phyloP scores from a whole-genome alignment of 495 filamentous ascomycete species.

The Talaromyces wortmannii region DNA sequence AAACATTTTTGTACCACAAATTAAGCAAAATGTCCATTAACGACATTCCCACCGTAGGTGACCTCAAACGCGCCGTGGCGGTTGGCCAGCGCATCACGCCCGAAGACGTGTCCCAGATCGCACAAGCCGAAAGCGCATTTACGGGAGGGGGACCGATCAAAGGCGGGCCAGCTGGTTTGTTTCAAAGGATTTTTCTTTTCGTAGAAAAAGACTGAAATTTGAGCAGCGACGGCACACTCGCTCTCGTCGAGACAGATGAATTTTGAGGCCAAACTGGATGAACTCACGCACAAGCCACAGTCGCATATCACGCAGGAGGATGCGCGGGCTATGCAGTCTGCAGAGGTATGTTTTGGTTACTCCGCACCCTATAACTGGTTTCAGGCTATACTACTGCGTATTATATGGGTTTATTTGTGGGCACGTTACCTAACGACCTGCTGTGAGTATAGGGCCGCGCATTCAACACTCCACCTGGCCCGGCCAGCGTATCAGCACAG shows the following conservation, averaged over 20 bases:
- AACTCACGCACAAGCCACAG: conserved; percentile 22
- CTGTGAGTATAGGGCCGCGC: conserved; percentile 20
- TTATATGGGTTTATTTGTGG: not conserved
- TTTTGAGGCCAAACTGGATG: conserved; percentile 28
- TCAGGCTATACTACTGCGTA: no score
- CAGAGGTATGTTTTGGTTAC: conserved; percentile 21
- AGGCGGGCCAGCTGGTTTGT: conserved; percentile 46
- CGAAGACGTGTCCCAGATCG: conserved; percentile 25
- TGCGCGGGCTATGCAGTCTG: conserved; percentile 23
- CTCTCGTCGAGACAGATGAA: conserved; percentile 29
- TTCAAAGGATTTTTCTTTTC: not conserved
- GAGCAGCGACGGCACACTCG: conserved; percentile 24
- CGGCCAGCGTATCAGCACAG: conserved; percentile 23
- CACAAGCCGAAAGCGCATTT: conserved; percentile 27
- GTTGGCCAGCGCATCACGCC: conserved; percentile 25
- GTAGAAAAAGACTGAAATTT: not conserved
- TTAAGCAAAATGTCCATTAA: not conserved
- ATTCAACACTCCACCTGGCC: conserved; percentile 24
- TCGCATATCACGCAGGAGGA: conserved; percentile 26
- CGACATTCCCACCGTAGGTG: conserved; percentile 18
- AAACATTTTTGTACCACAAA: no score
- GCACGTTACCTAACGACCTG: not conserved
- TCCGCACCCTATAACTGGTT: no score
- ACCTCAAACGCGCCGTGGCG: conserved; percentile 28
- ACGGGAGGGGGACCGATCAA: conserved; percentile 44